phyloP scores from a whole-genome alignment of 2,329 filamentous ascomycete genomes.

The Fusarium pseudoanthophilum region DNA sequence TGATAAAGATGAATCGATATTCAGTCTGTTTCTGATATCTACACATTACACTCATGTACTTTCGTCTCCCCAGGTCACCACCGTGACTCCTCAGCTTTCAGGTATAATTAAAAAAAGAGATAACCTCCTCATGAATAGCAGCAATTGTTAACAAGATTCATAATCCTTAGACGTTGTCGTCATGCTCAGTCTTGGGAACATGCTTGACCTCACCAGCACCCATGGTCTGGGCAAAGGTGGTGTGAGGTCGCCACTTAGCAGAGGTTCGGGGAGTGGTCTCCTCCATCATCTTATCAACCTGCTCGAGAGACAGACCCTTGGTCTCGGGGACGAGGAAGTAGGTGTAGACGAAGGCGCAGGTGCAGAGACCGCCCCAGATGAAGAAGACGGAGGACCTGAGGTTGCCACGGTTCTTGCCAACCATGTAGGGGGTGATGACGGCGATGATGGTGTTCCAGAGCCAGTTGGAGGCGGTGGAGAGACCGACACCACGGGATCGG shows the following conservation, averaged over 20 bases:
- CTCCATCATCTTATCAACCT: constrained; percentile 90
- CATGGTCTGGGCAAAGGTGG: constrained; percentile 70
- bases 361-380: constrained; percentile 77
- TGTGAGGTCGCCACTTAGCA: constrained; percentile 77
- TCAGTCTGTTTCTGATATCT: constrained; percentile 40
- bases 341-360: constrained; percentile 68
- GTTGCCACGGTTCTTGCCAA: constrained; percentile 53
- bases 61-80: background rate
- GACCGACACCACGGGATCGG: constrained; percentile 84
- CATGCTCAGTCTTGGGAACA: constrained; percentile 46
- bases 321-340: constrained; percentile 81
- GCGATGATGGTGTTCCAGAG: constrained; percentile 81
- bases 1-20: constrained; percentile 14
- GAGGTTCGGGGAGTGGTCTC: constrained; percentile 83
- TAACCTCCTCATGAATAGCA: constrained; percentile 7
- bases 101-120: constrained; percentile 26
- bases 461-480: constrained; percentile 74
- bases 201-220: constrained; percentile 44
- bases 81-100: constrained; percentile 5
- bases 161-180: constrained; percentile 46
- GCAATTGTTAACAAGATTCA: background rate
- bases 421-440: constrained; percentile 77
- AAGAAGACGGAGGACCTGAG: constrained; percentile 78
- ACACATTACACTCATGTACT: constrained; percentile 38
- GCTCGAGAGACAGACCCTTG: constrained; percentile 80